Evolutionary conservation across 805 yeast species (phyloP).

Genomic region (Saccharomyces eubayanus): DNA sequence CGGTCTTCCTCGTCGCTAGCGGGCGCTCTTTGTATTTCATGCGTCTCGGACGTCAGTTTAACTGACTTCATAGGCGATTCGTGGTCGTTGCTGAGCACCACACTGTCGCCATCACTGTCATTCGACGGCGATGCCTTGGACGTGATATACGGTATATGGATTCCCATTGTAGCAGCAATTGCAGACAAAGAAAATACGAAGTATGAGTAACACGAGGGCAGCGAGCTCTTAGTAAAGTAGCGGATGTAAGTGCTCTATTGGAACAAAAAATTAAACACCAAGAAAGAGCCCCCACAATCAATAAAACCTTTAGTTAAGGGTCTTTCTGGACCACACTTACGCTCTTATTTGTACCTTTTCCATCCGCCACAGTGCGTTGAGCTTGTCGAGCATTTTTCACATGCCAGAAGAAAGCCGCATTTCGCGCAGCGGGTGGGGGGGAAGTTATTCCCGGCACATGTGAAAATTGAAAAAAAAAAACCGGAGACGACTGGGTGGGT

Average conservation of each 20-base stretch:
- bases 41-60: background rate
- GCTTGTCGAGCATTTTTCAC: background rate
- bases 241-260: background rate
- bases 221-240: background rate
- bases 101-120: background rate
- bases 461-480: background rate
- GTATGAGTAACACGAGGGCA: background rate
- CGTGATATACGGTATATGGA: background rate
- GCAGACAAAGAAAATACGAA: background rate
- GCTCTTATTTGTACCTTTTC: background rate
- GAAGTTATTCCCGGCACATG: background rate
- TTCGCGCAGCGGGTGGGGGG: background rate
- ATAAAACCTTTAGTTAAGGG: background rate
- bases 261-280: too few species aligned
- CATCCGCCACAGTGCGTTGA: background rate
- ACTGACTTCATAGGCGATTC: background rate
- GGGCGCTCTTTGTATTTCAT: background rate
- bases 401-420: background rate
- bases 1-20: constrained; percentile 13
- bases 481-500: background rate
- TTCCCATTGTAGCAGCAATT: background rate
- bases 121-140: background rate
- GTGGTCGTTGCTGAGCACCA: background rate
- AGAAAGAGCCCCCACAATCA: background rate
- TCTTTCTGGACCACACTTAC: background rate